A percentile compares a stretch with the other conserved stretches of the same genome.
Evolutionary conservation across 495 filamentous ascomycete genomes (phyloP).

Genomic region (Penicillium angulare): DNA sequence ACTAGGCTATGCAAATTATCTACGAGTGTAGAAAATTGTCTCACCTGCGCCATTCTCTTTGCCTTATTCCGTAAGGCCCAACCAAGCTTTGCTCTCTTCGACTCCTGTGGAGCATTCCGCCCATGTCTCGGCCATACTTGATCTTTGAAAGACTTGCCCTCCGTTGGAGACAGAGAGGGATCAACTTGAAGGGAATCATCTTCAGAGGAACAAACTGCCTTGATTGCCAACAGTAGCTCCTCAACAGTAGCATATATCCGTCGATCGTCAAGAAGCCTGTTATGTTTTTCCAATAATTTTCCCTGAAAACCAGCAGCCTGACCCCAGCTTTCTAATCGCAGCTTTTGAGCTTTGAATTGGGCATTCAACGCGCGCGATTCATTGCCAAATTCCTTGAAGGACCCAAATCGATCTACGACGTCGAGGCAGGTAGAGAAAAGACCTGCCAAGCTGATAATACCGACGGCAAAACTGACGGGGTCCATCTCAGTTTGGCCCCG

Average conservation of each 20-base stretch:
- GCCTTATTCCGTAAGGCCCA: constrained; percentile 8
- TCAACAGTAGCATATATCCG: not conserved
- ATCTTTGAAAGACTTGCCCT: not conserved
- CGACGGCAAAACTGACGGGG: constrained; percentile 7
- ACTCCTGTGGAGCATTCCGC: not conserved
- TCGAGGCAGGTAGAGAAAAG: constrained; percentile 11
- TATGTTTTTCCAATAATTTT: not conserved
- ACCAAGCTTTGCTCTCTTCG: constrained; percentile 2
- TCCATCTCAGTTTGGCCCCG: too few relatives aligned
- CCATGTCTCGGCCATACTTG: not conserved
- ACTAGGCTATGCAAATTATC: constrained; percentile 1
- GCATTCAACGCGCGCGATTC: constrained; percentile 1
- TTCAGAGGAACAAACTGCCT: not conserved
- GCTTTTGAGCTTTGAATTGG: constrained; percentile 6
- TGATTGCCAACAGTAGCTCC: not conserved
- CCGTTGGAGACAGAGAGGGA: not conserved
- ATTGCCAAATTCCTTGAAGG: constrained; percentile 1
- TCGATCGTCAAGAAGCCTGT: constrained; percentile 5
- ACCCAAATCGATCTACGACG: constrained; percentile 2
- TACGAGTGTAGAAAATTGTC: constrained; percentile 3
- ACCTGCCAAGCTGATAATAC: constrained; percentile 7
- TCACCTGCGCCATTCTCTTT: constrained; percentile 2
- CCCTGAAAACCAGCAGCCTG: not conserved
- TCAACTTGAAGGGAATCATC: not conserved
- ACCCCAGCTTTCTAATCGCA: constrained; percentile 8